Base-by-base conservation (phyloP, 1,139 yeast species). In the Arxiozyma telluris region DNA sequence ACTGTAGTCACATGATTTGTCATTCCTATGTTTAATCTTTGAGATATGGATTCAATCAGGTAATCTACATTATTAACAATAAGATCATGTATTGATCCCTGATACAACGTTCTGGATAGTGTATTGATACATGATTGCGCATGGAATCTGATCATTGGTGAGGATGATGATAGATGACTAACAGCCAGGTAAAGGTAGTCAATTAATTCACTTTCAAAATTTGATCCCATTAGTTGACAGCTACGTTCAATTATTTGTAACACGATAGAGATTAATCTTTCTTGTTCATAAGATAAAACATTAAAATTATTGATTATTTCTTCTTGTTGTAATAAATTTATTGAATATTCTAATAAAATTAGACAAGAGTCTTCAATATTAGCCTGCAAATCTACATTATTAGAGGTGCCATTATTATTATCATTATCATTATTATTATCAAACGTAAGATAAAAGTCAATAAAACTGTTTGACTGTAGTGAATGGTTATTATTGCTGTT, bases 1-100 rank as follows among this genome's bases (percentile, higher is more conserved):
- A 89, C 81, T 0, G 83, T 81, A 0, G 95, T 82, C 0, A 89
- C 77, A 42, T 89, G 75, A 0, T 96, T 93, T 0, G 91, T 82
- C 55, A 91, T 73, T 23, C 89, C 81, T 4, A 86, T 79, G 30
- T 87, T 80, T 53, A 93, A 72, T 58, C 79, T 80, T 45, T 82
- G 70, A 8, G 96, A 84, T 20, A 90, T 72, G 0, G 90, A 73
- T 67, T 93, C 97, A 15, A 90, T 72, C 27, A 93, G 68, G 65
- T 91, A 91, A 64, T 91, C 97, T 61, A 83, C 78, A 65, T 91
- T 91, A 44, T 81, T 82, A 45, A 76, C 64, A 3, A 93, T 74
- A 58, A 91, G 64, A 1, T 68, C 68, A 47, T 74, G 71, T 8
- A 90, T 69, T 0, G 87, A 80, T 0, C 82, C 81, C 51, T 76